These are phyloP conservation scores for Cyclocybe aegerita DNA, from an alignment of 768 basidiomycete genomes.

Conservation along the genomic window DNA sequence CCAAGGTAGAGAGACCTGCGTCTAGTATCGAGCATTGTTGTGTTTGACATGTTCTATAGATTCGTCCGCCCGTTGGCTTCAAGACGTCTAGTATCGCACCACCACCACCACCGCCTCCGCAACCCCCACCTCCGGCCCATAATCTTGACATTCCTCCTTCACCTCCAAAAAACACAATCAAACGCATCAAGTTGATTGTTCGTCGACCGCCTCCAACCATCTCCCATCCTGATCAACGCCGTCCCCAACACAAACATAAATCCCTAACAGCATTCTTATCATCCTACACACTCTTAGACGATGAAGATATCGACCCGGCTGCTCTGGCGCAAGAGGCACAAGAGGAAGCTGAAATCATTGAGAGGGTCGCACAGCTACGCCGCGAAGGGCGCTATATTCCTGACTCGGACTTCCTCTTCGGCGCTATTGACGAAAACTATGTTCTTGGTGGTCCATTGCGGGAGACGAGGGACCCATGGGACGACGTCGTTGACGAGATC, in stretches of 20 bases:
- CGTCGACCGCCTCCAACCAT: constrained; percentile 58
- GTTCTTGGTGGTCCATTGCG: constrained; percentile 31
- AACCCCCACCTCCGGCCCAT: constrained; percentile 1
- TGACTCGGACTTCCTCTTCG: constrained; percentile 33
- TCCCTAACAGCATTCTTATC: constrained; percentile 58
- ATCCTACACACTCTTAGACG: constrained; percentile 59
- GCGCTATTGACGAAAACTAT: constrained; percentile 21
- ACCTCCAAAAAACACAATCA: constrained; percentile 40
- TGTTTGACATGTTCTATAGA: background rate
- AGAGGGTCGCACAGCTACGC: constrained; percentile 32
- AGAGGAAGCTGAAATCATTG: constrained; percentile 33
- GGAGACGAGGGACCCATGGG: constrained; percentile 53
- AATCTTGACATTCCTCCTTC: constrained; percentile 11
- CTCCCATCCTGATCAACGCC: constrained; percentile 69
- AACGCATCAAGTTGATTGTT: constrained; percentile 68
- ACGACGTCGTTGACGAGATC: constrained; percentile 51
- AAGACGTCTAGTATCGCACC: background rate
- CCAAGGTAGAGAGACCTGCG: constrained; percentile 6
- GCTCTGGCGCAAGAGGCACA: constrained; percentile 18
- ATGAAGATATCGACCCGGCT: constrained; percentile 40
- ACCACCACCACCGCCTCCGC: constrained; percentile 1
- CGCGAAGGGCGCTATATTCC: constrained; percentile 39
- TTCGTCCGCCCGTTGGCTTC: constrained; percentile 1
- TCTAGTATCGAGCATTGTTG: background rate
- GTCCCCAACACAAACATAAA: constrained; percentile 47